Base-by-base conservation (phyloP, 2,329 filamentous ascomycete species). In the Aspergillaceae sp. region DNA sequence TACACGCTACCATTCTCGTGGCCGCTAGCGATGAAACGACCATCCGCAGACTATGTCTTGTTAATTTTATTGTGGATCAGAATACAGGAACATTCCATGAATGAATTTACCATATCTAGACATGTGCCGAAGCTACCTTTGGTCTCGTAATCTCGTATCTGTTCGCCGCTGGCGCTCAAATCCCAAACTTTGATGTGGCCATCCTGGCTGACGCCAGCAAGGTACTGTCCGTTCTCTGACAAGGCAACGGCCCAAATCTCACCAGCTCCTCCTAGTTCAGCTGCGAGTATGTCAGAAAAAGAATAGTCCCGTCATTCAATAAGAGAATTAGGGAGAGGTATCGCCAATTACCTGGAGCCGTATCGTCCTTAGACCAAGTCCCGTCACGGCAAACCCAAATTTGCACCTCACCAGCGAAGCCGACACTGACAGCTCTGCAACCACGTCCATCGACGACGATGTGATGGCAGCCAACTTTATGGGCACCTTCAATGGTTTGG, bases 1-100 rank as follows among this genome's bases (percentile, higher is more conserved):
- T 96, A 96, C 51, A 97, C 79, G 8, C 82, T 83, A 10, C 92
- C 92, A 59, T 86, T 95, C 64, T 95, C 86, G 68, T 98, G 91
- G 0, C 92, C 92, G 44, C 86, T 94, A 3, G 90, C 91, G 29
- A 90, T 94, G 65, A 88, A 85, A 51, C 80, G 83, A 44, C 90
- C 91, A 65, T 98, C 86, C 19, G 72, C 63, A 49, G 79, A 83
- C 78, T 80, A 32, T 35, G 42, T 8, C 33, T 5, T 42, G 7
- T 28, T 11, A 40, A 53, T 34, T 51, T 5, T 19, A n/a, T 7
- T 19, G 26, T 5, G 4, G 8, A 7, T 19, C 36, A 38, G 26
- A 28, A 27, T 8, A 4, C 8, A 36, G 29, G n/a, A n/a, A 11
- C 30, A 33, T 35, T 3, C 29, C 19, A 19, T 19, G 19, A 30